These are phyloP conservation scores for Blastobotrys persicus DNA, from an alignment of 1,139 yeast genomes.

Conservation along the genomic window DNA sequence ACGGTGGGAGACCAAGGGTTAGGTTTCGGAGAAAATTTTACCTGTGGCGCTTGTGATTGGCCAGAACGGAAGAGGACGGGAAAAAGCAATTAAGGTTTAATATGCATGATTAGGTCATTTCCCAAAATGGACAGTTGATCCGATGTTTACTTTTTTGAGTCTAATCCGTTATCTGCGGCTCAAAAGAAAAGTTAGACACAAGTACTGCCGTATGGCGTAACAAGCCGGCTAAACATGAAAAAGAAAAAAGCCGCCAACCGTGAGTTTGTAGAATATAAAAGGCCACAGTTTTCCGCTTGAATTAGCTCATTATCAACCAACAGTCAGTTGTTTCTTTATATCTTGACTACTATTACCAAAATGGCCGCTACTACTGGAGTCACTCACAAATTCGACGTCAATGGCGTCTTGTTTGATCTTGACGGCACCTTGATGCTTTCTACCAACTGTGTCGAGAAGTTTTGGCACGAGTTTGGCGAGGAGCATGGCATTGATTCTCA, in stretches of 20 bases:
- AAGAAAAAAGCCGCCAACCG: not conserved
- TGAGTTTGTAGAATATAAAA: not conserved
- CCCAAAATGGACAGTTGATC: not conserved
- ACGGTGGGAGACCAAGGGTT: not conserved
- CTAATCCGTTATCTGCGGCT: slow-evolving; percentile 6
- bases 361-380: not conserved
- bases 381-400: slow-evolving; percentile 24
- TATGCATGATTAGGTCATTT: slow-evolving; percentile 4
- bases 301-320: slow-evolving; percentile 1
- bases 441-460: slow-evolving; percentile 76
- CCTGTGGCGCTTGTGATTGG: not conserved
- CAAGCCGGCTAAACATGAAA: no score
- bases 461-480: slow-evolving; percentile 73
- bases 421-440: slow-evolving; percentile 86
- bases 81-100: slow-evolving; percentile 9
- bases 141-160: not conserved
- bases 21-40: not conserved
- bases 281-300: not conserved
- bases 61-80: slow-evolving; percentile 1
- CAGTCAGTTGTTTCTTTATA: slow-evolving; percentile 1
- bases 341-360: slow-evolving; percentile 3
- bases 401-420: slow-evolving; percentile 62
- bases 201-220: not conserved
- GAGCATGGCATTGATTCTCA: slow-evolving; percentile 70
- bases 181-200: not conserved